Percentiles rank a stretch among this genome's conserved stretches.
These are phyloP conservation scores for Chiua virens DNA, from an alignment of 768 basidiomycete genomes.

Conservation along the genomic window DNA sequence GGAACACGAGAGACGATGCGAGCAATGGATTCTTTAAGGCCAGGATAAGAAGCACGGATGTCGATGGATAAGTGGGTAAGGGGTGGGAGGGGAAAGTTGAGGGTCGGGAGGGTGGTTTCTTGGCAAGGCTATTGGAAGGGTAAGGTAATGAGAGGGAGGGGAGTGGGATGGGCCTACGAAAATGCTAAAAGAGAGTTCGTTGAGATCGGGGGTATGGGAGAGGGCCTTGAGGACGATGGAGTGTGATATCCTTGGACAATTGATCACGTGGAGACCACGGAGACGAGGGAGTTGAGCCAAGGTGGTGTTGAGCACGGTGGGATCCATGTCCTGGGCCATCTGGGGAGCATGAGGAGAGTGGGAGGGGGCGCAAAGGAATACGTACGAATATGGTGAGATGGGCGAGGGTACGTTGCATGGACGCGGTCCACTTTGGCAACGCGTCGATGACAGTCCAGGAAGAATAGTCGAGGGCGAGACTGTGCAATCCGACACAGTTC, in stretches of 20 bases:
- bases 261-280: conserved; percentile 57
- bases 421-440: conserved; percentile 56
- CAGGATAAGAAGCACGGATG: conserved; percentile 34
- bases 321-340: conserved; percentile 59
- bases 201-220: conserved; percentile 51
- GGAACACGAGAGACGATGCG: conserved; percentile 24
- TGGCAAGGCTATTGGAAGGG: conserved; percentile 13
- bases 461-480: conserved; percentile 55
- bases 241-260: conserved; percentile 60
- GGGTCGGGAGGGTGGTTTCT: conserved; percentile 4
- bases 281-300: conserved; percentile 54
- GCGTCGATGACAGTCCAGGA: conserved; percentile 61
- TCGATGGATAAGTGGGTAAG: conserved; percentile 58
- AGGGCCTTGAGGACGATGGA: conserved; percentile 42
- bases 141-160: conserved; percentile 3
- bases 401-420: conserved; percentile 45
- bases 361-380: background rate
- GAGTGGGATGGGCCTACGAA: conserved; percentile 37
- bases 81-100: conserved; percentile 31
- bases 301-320: conserved; percentile 45
- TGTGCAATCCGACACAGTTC: conserved; percentile 40
- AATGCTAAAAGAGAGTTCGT: conserved; percentile 60
- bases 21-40: conserved; percentile 16
- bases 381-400: conserved; percentile 62
- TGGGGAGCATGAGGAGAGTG: conserved; percentile 23